Evolutionary conservation across 306 rosid species (phyloP), one percentile per base, ranked within the genome.

Genomic region (Betula pendula): DNA sequence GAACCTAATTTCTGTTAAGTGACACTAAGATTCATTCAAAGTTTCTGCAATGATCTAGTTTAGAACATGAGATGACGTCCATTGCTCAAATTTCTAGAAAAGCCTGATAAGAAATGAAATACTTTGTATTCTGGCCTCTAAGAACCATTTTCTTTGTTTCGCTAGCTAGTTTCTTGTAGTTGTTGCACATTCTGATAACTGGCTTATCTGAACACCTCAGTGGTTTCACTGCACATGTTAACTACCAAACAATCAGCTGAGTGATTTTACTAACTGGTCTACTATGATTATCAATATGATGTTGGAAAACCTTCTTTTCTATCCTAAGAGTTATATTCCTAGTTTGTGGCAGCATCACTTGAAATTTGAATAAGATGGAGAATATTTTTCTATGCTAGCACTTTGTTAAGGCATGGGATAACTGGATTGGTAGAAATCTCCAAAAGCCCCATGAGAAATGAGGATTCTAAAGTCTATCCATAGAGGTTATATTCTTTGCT

Each of bases 101-200:
- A 48, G 75, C 67, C 6, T 65, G 73, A 58, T 72, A 29, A 16
- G 55, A 68, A 31, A 65, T 43, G 76, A 68, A 51, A 47, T 31
- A 35, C 68, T 72, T 35, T 14, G 51, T 11, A 42, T 47, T 74
- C 35, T 48, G 69, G 59, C 44, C 65, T 71, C 27, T 25, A 52
- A 52, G 50, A 13, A 62, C n/a, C 68, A 29, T 63, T 63, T 65
- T 47, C 43, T 70, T 74, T 67, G 45, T 69, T 43, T 33, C 55
- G 6, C 42, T 62, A 62, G 17, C 42, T 33, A 17, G 40, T 62
- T 31, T 29, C 44, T 62, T 62, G 68, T 15, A 16, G 14, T 14
- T 7, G 11, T 60, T 60, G 68, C 43, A 62, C 6, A 31, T 31
- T 14, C 68, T 62, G 44, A 14, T 62, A 29, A 38, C 42, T 6